These are phyloP conservation scores for Kandelia obovata DNA, from an alignment of 345 rosid species.

Conservation along the genomic window DNA sequence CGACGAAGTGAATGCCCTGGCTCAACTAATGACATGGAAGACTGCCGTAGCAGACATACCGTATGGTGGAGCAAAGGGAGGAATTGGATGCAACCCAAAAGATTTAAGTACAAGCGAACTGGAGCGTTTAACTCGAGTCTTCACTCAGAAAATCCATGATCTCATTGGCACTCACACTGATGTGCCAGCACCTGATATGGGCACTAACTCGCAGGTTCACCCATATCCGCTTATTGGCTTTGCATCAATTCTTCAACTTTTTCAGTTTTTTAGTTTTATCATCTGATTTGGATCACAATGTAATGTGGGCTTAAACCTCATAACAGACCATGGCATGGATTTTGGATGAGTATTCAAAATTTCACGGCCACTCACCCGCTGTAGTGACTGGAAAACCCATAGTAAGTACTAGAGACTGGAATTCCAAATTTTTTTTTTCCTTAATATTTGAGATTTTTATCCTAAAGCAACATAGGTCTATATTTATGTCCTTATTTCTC, in stretches of 20 bases:
- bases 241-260: background rate
- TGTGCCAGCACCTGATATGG: slow-evolving; percentile 98
- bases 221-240: background rate
- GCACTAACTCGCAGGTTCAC: slow-evolving; percentile 76
- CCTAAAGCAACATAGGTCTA: background rate
- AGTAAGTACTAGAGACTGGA: slow-evolving; percentile 35
- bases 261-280: background rate
- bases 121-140: slow-evolving; percentile 91
- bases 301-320: background rate
- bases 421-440: background rate
- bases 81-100: slow-evolving; percentile 77
- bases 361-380: slow-evolving; percentile 94
- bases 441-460: background rate
- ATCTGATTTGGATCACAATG: background rate
- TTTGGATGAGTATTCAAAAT: slow-evolving; percentile 92
- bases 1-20: slow-evolving; percentile 94
- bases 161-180: slow-evolving; percentile 85
- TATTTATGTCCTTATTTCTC: background rate
- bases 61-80: slow-evolving; percentile 97
- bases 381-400: slow-evolving; percentile 92
- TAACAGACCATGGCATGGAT: slow-evolving; percentile 94
- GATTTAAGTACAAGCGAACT: slow-evolving; percentile 66
- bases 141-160: slow-evolving; percentile 97
- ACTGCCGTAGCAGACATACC: slow-evolving; percentile 95
- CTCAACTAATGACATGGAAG: slow-evolving; percentile 99